Evolutionary conservation across 2,329 filamentous ascomycete species (phyloP), one percentile per base, ranked within the genome.

Genomic region (Boeremia exigua): DNA sequence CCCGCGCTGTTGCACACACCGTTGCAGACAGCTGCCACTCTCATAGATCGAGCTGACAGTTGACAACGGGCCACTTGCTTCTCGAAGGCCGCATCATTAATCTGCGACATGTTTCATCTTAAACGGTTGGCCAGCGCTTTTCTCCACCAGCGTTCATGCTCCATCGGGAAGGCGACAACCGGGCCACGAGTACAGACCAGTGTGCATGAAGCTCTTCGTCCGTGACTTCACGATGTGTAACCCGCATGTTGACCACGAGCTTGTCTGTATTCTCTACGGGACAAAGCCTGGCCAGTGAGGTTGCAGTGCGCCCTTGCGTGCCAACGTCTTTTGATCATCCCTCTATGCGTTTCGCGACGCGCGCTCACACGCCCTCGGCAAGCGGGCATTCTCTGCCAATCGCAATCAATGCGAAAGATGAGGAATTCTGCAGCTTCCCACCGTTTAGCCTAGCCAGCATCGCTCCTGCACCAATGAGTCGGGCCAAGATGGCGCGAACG

Each of bases 301-400:
- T 42, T 56, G 40, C 56, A 50, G 34, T 30, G 34, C 47, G 45
- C 63, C 65, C 63, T 66, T 67, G 62, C 62, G 43, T 68, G 49
- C 60, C 53, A 52, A 60, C 54, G 48, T 42, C 42, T 47, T 43
- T 48, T 48, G 40, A 39, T 40, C 55, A 58, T 61, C 65, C 56
- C 60, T 63, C 58, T 48, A 48, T 56, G 43, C 37, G 48, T 52
- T 52, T 56, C 54, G 59, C 55, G 58, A 59, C 48, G 39, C 42
- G 29, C 48, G 29, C 48, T 47, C 45, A 49, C 54, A 40, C 44
- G 34, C 49, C 45, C 48, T 53, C 46, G 49, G 43, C 40, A 48
- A 46, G 37, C 25, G 23, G 39, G 58, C 63, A 62, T 65, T 65
- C 61, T 62, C 44, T 38, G 48, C 40, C 49, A 59, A 49, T 55